These are phyloP conservation scores for Colletotrichum brevisporum DNA, from an alignment of 2,329 filamentous ascomycete species.

Conservation along the genomic window DNA sequence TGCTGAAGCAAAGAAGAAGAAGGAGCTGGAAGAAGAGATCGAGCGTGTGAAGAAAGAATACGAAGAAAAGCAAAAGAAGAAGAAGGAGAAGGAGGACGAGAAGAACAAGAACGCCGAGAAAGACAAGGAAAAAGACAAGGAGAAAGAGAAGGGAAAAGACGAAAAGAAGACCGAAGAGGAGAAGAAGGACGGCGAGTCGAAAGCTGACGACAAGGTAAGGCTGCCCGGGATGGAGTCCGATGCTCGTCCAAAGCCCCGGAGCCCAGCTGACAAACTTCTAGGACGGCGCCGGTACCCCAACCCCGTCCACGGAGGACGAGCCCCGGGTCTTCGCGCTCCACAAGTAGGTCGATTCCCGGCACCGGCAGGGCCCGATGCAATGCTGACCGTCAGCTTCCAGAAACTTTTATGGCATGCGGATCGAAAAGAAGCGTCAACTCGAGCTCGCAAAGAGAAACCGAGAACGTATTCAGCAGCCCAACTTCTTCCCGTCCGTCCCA, in stretches of 20 bases:
- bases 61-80: slow-evolving; percentile 78
- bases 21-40: slow-evolving; percentile 75
- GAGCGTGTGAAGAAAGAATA: slow-evolving; percentile 81
- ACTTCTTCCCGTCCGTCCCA: slow-evolving; percentile 88
- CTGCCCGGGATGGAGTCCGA: slow-evolving; percentile 1
- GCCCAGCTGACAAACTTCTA: slow-evolving; percentile 54
- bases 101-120: slow-evolving; percentile 63
- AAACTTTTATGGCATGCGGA: slow-evolving; percentile 87
- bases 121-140: slow-evolving; percentile 59
- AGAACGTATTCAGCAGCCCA: slow-evolving; percentile 83
- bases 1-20: slow-evolving; percentile 74
- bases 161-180: slow-evolving; percentile 52
- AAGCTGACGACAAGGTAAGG: slow-evolving; percentile 45
- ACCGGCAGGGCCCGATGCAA: not conserved
- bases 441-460: slow-evolving; percentile 85
- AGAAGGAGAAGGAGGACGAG: slow-evolving; percentile 76
- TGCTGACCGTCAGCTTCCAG: slow-evolving; percentile 57
- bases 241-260: not conserved
- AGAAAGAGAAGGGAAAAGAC: slow-evolving; percentile 55
- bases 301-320: slow-evolving; percentile 70
- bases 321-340: slow-evolving; percentile 80
- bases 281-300: slow-evolving; percentile 54
- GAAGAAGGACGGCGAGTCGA: slow-evolving; percentile 47
- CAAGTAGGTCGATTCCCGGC: slow-evolving; percentile 25
- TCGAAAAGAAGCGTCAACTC: slow-evolving; percentile 83